A percentile compares a stretch with the other conserved stretches of the same genome.
These are phyloP conservation scores for Auricularia heimuer DNA, from an alignment of 768 basidiomycete genomes.

Conservation along the genomic window DNA sequence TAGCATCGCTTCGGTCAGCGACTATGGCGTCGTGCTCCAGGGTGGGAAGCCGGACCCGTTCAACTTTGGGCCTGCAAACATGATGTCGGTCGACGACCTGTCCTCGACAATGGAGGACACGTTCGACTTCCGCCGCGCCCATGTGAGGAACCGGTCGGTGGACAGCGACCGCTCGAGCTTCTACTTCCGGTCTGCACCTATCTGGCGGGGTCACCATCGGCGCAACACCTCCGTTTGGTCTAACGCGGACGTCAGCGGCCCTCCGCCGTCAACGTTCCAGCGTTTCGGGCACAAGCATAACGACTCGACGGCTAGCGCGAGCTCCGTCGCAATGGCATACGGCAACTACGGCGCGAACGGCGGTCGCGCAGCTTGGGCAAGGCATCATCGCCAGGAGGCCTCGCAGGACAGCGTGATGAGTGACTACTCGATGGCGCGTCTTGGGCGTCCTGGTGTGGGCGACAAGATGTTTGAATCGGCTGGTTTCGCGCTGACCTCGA, in stretches of 20 bases:
- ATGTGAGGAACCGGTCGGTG: slow-evolving; percentile 25
- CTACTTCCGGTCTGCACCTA: slow-evolving; percentile 46
- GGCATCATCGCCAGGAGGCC: slow-evolving; percentile 28
- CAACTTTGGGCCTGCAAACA: slow-evolving; percentile 49
- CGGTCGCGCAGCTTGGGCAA: slow-evolving; percentile 50
- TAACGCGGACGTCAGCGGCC: slow-evolving; percentile 13
- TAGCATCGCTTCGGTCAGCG: slow-evolving; percentile 73
- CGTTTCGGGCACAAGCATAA: slow-evolving; percentile 21
- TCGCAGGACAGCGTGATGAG: slow-evolving; percentile 50
- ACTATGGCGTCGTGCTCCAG: slow-evolving; percentile 60
- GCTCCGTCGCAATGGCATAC: slow-evolving; percentile 49
- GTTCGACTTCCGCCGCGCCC: slow-evolving; percentile 46
- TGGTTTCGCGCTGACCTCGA: slow-evolving; percentile 46
- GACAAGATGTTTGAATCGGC: slow-evolving; percentile 78
- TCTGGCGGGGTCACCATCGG: slow-evolving; percentile 33
- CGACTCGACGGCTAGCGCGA: slow-evolving; percentile 50
- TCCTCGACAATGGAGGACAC: slow-evolving; percentile 55
- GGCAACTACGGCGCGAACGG: slow-evolving; percentile 43
- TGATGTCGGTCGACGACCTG: slow-evolving; percentile 52
- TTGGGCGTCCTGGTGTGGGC: slow-evolving; percentile 64
- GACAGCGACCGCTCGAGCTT: slow-evolving; percentile 74
- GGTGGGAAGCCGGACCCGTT: slow-evolving; percentile 61
- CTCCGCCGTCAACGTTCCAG: slow-evolving; percentile 4
- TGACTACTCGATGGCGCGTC: slow-evolving; percentile 45
- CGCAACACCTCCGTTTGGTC: slow-evolving; percentile 47